These are phyloP conservation scores for Hysterium pulicare DNA, from an alignment of 2,329 filamentous ascomycete genomes.

Conservation along the genomic window DNA sequence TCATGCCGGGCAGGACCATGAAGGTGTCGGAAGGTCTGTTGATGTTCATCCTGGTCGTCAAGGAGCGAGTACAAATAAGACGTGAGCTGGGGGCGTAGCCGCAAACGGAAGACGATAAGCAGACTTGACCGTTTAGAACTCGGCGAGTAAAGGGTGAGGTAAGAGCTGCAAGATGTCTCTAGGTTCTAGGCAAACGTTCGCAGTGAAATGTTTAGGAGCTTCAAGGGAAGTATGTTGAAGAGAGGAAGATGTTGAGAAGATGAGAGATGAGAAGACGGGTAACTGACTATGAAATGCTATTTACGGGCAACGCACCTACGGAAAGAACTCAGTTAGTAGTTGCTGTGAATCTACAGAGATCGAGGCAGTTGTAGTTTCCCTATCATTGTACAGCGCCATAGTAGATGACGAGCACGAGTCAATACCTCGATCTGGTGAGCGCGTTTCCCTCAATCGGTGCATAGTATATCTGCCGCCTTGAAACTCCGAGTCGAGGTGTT, in stretches of 20 bases:
- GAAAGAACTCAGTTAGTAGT: neutral
- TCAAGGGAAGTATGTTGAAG: neutral
- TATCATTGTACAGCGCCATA: too few relatives aligned
- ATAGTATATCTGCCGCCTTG: too few relatives aligned
- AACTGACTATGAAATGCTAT: neutral
- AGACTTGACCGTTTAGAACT: neutral
- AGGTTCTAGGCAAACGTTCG: conserved; percentile 1
- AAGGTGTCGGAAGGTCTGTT: conserved; percentile 31
- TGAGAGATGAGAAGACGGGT: neutral
- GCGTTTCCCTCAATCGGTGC: too few relatives aligned
- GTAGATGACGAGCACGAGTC: too few relatives aligned
- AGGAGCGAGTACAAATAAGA: conserved; percentile 14
- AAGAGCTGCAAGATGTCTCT: neutral
- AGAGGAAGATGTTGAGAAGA: neutral
- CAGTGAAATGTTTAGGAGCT: neutral
- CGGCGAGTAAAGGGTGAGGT: neutral
- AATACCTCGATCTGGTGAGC: too few relatives aligned
- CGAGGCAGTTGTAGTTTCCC: too few relatives aligned
- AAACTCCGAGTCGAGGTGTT: too few relatives aligned
- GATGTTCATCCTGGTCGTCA: conserved; percentile 36
- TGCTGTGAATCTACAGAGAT: neutral
- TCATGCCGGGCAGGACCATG: conserved; percentile 40
- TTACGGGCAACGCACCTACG: too few relatives aligned
- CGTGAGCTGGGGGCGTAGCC: neutral
- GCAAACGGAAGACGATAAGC: neutral